Base-by-base conservation (phyloP, 768 basidiomycete genomes). In the Suillus lakei region DNA sequence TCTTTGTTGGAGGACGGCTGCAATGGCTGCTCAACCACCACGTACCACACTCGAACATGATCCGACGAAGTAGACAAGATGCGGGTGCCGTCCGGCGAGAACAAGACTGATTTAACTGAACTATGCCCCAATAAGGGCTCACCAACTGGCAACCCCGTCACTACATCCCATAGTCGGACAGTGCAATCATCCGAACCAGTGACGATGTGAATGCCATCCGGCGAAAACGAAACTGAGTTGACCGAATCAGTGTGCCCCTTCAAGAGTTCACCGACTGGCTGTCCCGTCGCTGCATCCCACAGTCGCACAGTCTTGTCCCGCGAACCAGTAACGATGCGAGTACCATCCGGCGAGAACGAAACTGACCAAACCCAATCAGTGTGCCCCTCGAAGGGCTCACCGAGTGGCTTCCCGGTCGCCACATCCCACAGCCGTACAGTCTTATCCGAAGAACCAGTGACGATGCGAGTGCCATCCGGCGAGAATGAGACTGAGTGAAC, bases 301-400 rank as follows among this genome's bases (percentile, higher is more conserved):
- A n/a, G n/a, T n/a, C n/a, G n/a, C n/a, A n/a, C n/a, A 43, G 59
- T 60, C 3, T 44, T 60, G 21, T 60, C 59, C 23, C 46, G 1
- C 18, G 59, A 60, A 8, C 59, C 59, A 26, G 59, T 43, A 4
- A n/a, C 59, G 46, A 60, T 60, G 26, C 59, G 41, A 26, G 41
- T 60, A 13, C 59, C 59, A 58, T 36, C 32, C 15, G 56, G 32
- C 34, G 56, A 58, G 56, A 58, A 58, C 5, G 56, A 58, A 7
- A 60, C 59, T 41, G 59, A 60, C 5, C 5, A 26, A 15, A 60
- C 59, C 16, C 16, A 43, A n/a, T 6, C 2, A 36, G 56, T 58
- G 30, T 58, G 56, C 10, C 56, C 56, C 10, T 28, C 9, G 6
- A 36, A 30, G 12, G 56, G 30, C 16, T 21, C 30, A 12, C 56